Conservation (phyloP, 2,329 filamentous ascomycete genomes). For the Cryphonectria radicalis region DNA sequence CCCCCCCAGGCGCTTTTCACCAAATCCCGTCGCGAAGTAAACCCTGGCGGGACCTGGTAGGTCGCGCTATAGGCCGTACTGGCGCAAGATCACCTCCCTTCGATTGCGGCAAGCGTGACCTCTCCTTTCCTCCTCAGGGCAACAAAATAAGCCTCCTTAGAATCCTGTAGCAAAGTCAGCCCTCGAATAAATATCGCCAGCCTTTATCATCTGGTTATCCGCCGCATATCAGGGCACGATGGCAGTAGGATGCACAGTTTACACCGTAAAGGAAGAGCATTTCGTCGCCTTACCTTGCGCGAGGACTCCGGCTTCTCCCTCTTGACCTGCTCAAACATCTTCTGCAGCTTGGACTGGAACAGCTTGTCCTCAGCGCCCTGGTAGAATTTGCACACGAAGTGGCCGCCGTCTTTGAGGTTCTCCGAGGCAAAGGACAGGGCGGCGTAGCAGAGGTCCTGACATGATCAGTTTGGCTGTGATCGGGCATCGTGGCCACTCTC, state of each 20-base stretch:
- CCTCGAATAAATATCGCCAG: not conserved
- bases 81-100: conserved; percentile 11
- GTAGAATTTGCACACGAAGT: conserved; percentile 98
- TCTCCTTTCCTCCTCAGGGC: conserved; percentile 69
- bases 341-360: conserved; percentile 74
- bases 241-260: not conserved
- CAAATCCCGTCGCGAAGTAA: not conserved
- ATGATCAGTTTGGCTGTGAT: not conserved
- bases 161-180: conserved; percentile 59
- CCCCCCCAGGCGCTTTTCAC: not conserved
- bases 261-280: not conserved
- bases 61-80: not conserved
- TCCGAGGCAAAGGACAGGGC: conserved; percentile 86
- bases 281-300: conserved; percentile 65
- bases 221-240: conserved; percentile 19
- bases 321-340: conserved; percentile 78
- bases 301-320: conserved; percentile 93
- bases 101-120: conserved; percentile 36
- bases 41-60: not conserved
- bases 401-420: conserved; percentile 78
- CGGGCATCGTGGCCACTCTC: not conserved
- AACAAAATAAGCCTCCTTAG: conserved; percentile 85
- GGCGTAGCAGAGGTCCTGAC: conserved; percentile 84
- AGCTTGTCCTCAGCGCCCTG: conserved; percentile 84
- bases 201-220: too few relatives aligned